Evolutionary conservation across 2,329 filamentous ascomycete species (phyloP), one percentile per base, ranked within the genome.

Genomic region (Fusarium sterilihyphosum): DNA sequence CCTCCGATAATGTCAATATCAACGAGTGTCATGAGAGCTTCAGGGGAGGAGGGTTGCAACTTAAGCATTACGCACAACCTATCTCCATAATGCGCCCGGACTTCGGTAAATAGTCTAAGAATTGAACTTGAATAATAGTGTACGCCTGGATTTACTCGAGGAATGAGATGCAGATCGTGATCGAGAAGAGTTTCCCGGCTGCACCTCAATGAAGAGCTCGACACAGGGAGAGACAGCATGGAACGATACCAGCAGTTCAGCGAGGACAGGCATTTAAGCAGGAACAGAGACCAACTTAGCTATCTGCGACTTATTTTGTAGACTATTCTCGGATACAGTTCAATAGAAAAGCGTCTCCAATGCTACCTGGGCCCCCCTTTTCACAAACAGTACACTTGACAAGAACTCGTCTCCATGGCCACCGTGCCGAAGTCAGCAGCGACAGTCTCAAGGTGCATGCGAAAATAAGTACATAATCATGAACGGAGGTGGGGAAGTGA

Each of bases 81-180:
- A n/a, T 2, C 11, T 11, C 8, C 14, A 2, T 20, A 59, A 22
- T 14, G 6, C n/a, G 8, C n/a, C 33, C 9, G 9, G 9, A 5
- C 3, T 35, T 26, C 5, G n/a, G 3, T 26, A 16, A 10, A 26
- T 8, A 8, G 9, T 14, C 3, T 26, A 26, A 37, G 6, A 35
- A 18, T 6, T 6, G 4, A 16, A 11, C 2, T 4, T 20, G 9
- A 10, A 6, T 20, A 16, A 20, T 11, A 5, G 13, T 22, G 3
- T 17, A 10, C 3, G 7, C 14, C 5, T 9, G 8, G 1, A 22
- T 26, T 35, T 35, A 33, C 5, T 35, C 7, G 6, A n/a, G n/a
- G 2, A 35, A 14, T 22, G 2, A 20, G 17, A 26, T 46, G 8
- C 2, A 14, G 13, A 22, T 33, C 31, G 12, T 11, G 18, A 14